A percentile compares a stretch with the other conserved stretches of the same genome.
Conservation (phyloP, 805 yeast genomes). For the Candida rishiriensis region DNA sequence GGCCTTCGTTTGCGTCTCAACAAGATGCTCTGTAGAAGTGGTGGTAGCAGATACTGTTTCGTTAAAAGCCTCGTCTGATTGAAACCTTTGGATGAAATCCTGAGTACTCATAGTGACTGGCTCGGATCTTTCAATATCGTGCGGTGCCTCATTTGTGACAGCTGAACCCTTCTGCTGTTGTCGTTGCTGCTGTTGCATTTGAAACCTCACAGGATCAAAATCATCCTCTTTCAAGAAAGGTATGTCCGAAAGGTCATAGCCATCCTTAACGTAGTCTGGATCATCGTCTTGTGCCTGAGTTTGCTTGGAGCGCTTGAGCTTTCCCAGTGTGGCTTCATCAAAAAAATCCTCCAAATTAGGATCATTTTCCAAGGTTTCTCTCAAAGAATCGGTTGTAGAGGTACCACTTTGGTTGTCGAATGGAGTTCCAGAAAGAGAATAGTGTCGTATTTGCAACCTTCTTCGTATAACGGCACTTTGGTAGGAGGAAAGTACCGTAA, state of each 20-base stretch:
- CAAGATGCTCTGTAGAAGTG: background rate
- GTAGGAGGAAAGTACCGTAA: no score
- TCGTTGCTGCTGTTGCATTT: background rate
- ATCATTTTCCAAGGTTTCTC: conserved; percentile 23
- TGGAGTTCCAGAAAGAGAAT: conserved; percentile 11
- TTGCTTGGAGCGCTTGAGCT: background rate
- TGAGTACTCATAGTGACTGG: conserved; percentile 23
- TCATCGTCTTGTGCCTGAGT: background rate
- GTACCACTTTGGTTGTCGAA: conserved; percentile 11
- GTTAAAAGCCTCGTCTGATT: conserved; percentile 5
- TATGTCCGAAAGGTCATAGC: conserved; percentile 24
- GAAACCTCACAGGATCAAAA: background rate
- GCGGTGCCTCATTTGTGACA: background rate
- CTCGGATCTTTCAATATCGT: background rate
- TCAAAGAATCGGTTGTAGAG: conserved; percentile 8
- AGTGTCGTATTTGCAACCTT: background rate
- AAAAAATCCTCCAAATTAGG: conserved; percentile 28
- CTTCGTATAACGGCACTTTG: no score
- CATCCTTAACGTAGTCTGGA: conserved; percentile 8
- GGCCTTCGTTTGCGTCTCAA: background rate
- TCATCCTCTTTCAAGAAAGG: conserved; percentile 7
- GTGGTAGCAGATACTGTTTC: background rate
- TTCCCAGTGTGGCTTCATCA: conserved; percentile 5
- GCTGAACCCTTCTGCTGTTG: background rate
- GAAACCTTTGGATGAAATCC: conserved; percentile 13